Percentiles rank a stretch among this genome's conserved stretches.
Conservation (phyloP, 2,329 filamentous ascomycete species). For the Neonectria ditissima region DNA sequence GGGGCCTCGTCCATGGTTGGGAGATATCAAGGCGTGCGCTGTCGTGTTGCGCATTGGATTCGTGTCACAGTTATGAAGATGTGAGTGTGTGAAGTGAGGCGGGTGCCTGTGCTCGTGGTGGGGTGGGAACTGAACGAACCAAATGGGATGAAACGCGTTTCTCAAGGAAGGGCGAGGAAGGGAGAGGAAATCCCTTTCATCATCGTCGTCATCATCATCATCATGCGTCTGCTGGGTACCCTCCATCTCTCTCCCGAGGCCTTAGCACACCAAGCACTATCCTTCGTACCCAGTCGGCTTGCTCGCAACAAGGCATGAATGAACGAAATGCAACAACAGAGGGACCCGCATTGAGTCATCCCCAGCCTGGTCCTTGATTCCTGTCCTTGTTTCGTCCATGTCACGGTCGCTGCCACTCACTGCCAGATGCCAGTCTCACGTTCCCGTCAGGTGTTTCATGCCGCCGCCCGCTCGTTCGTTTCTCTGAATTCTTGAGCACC, state of each 20-base stretch:
- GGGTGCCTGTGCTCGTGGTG: slow-evolving; percentile 6
- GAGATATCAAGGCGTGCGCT: slow-evolving; percentile 3
- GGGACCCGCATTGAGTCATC: slow-evolving; percentile 25
- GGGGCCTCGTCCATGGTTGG: slow-evolving; percentile 33
- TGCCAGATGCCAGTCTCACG: slow-evolving; percentile 13
- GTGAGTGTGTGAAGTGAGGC: background rate
- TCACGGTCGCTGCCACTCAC: background rate
- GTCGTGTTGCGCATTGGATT: slow-evolving; percentile 8
- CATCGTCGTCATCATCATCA: slow-evolving; percentile 33
- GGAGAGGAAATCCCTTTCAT: slow-evolving; percentile 32
- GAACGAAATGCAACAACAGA: slow-evolving; percentile 2
- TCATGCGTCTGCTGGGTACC: slow-evolving; percentile 26
- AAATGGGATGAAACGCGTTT: slow-evolving; percentile 15
- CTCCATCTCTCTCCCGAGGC: background rate
- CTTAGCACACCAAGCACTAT: background rate
- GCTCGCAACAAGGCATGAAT: slow-evolving; percentile 1
- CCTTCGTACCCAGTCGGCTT: no score
- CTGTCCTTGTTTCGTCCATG: slow-evolving; percentile 3
- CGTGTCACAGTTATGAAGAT: background rate
- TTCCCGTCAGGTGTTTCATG: slow-evolving; percentile 22
- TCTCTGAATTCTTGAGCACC: background rate
- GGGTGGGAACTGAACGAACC: slow-evolving; percentile 16
- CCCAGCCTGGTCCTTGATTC: slow-evolving; percentile 1
- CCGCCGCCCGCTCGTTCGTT: slow-evolving; percentile 20
- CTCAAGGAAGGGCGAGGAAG: slow-evolving; percentile 25